Base-by-base conservation (phyloP, 1,284 basidiomycete genomes). In the Spongiforma sp. region DNA sequence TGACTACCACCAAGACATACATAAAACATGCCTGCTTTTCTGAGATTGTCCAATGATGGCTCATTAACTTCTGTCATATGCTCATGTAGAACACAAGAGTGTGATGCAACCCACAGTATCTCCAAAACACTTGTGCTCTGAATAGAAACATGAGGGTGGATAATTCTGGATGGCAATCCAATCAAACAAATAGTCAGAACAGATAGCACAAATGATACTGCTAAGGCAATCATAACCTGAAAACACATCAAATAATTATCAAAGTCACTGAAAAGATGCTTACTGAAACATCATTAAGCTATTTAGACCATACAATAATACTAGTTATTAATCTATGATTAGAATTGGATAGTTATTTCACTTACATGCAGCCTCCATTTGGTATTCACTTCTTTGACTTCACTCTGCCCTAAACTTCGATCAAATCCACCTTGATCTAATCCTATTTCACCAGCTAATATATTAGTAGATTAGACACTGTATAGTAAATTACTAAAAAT, bases 321-420 rank as follows among this genome's bases (percentile, higher is more conserved):
- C 21, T 39, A 19, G 14, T 19, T 39, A 24, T 46, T 21, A 46
- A 10, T 19, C 6, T 46, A 4, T 21, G 11, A n/a, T n/a, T n/a
- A n/a, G n/a, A n/a, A n/a, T n/a, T 46, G 11, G 24, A 46, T 24
- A 21, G 24, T 46, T 5, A 24, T 24, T 4, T 21, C 43, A 46
- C 26, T n/a, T 17, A 68, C 67, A 66, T 70, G 60, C 19, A 68
- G 43, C 32, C 69, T 64, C 67, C 67, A 68, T 24, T 55, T 5
- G 30, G 46, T 65, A 10, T 19, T n/a, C 2, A 54, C 41, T 6
- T 62, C 62, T 24, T 37, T 62, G 7, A 66, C 63, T 28, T 54
- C 43, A 26, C 39, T 62, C 41, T 59, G 41, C 24, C 48, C 62
- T n/a, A 1, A 2, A 9, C 3, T 26, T 9, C 33, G 34, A 5